A percentile compares a stretch with the other conserved stretches of the same genome.
phyloP scores from a whole-genome alignment of 202 grass and related monocot genomes.

The Zizania palustris region DNA sequence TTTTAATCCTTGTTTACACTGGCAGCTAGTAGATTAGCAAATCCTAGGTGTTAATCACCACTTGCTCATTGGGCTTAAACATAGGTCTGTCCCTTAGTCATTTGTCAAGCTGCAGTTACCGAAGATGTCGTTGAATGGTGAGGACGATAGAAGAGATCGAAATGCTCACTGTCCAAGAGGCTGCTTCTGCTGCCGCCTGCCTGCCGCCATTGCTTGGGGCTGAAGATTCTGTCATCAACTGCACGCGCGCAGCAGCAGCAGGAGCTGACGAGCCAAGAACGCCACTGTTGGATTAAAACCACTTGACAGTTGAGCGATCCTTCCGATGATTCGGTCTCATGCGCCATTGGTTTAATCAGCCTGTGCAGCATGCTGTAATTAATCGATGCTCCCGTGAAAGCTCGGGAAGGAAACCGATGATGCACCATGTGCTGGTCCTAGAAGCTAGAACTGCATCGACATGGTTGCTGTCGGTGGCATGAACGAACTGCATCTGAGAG shows the following conservation, averaged over 20 bases:
- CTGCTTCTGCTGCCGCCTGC: background rate
- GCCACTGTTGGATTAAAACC: too few relatives aligned
- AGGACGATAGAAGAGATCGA: background rate
- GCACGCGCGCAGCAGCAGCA: too few relatives aligned
- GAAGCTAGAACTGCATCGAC: background rate
- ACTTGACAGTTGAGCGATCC: too few relatives aligned
- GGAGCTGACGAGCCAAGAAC: too few relatives aligned
- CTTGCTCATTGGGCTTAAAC: conserved; percentile 17
- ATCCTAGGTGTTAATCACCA: conserved; percentile 24
- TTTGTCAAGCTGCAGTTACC: conserved; percentile 38
- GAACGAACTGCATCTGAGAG: too few relatives aligned
- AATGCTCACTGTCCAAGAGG: background rate
- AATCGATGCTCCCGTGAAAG: background rate
- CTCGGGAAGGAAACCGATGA: background rate
- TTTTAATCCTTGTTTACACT: background rate
- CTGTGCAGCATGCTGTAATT: background rate
- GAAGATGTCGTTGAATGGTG: conserved; percentile 24
- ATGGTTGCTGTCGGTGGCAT: background rate
- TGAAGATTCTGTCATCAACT: conserved; percentile 5
- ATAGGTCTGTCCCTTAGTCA: conserved; percentile 31
- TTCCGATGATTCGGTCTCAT: too few relatives aligned
- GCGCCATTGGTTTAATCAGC: too few relatives aligned
- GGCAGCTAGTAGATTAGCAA: background rate
- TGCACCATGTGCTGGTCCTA: background rate
- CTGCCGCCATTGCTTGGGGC: conserved; percentile 18